Percentiles rank a stretch among this genome's conserved stretches.
Conservation (phyloP, 176 grass and related monocot genomes). For the Aegilops umbellulata region DNA sequence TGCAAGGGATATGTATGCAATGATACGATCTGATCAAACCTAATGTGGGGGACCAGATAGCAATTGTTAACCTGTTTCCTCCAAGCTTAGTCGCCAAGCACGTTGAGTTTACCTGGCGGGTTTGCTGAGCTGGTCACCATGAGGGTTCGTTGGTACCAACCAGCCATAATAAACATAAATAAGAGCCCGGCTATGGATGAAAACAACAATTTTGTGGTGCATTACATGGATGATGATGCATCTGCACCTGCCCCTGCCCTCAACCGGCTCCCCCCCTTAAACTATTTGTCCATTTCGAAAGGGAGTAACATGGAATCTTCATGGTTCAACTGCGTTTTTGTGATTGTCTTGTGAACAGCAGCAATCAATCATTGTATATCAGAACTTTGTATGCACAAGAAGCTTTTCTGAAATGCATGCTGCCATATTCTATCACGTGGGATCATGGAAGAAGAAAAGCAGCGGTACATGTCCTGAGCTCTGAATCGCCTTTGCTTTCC, state of each 20-base stretch:
- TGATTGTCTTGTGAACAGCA: background rate
- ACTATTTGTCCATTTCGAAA: background rate
- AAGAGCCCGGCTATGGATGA: background rate
- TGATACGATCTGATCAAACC: background rate
- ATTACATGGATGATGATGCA: slow-evolving; percentile 9
- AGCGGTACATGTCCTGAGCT: background rate
- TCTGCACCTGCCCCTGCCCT: background rate
- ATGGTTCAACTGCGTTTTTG: slow-evolving; percentile 1
- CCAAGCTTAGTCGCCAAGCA: slow-evolving; percentile 28
- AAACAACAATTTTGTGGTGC: background rate
- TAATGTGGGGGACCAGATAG: background rate
- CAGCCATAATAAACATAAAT: background rate
- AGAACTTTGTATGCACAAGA: background rate
- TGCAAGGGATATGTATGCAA: background rate
- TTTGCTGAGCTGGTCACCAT: background rate
- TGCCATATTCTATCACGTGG: background rate
- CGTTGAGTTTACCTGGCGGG: background rate
- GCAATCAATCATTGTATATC: background rate
- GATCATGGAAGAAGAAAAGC: background rate
- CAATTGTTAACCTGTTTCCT: background rate
- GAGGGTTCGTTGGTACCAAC: slow-evolving; percentile 16
- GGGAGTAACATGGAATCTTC: slow-evolving; percentile 24
- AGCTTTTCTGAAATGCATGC: background rate
- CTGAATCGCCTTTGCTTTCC: slow-evolving; percentile 22
- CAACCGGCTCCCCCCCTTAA: background rate